Evolutionary conservation across 1,284 basidiomycete genomes (phyloP), one percentile per base, ranked within the genome.

Genomic region (Ustilago tritici): DNA sequence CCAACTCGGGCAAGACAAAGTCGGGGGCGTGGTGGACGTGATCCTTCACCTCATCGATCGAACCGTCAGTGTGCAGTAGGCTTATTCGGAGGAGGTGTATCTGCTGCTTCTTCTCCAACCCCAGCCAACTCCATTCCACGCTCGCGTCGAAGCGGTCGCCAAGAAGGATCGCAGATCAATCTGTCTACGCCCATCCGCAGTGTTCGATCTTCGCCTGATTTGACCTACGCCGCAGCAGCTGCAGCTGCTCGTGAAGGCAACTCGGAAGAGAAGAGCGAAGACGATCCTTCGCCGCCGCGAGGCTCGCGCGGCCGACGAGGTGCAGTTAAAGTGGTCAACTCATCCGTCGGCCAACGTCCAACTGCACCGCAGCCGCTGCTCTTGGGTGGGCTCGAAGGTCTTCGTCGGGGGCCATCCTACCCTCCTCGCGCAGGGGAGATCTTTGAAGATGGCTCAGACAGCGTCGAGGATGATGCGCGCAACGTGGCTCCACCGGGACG

Each of bases 31-130:
- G 57, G 63, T 15, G 62, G 62, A 12, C 57, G 76, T 12, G 65
- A 68, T 15, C 49, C 66, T 19, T 80, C 78, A 28, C 76, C 75
- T 19, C 62, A 56, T 23, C 61, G 70, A 15, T 70, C 74, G 19
- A 69, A 28, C 0, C 76, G 81, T 8, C 80, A 83, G 36, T 78
- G 75, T 34, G 81, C 81, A 14, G 69, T 83, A 5, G 81, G 81
- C 5, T 57, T 83, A 14, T 83, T 81, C 19, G 75, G 75, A 11
- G 75, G 75, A 0, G 75, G 75, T 3, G 43, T 54, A 9, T 66
- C 72, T 15, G 19, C 34, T n/a, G 43, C 53, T 2, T 31, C 56
- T 11, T 31, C 49, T 5, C 54, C 67, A 8, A 7, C 53, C 7
- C 50, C 62, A 2, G 1, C 7, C 8, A 50, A 46, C 10, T 55